A percentile compares a stretch with the other conserved stretches of the same genome.
Conservation (phyloP, 2,329 filamentous ascomycete genomes). For the Calonectria montana region DNA sequence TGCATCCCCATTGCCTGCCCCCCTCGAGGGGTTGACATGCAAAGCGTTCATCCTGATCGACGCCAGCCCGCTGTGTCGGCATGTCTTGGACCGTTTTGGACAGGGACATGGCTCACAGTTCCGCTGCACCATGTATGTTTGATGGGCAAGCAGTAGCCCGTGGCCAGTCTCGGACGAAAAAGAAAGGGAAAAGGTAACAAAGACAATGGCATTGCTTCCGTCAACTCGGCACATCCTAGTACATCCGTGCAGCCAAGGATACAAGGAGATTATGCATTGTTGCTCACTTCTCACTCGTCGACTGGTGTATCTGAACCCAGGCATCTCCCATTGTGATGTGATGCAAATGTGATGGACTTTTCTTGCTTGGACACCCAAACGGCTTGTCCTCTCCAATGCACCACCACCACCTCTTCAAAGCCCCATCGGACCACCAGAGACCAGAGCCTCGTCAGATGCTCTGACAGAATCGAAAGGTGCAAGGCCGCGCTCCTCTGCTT, state of each 20-base stretch:
- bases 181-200: conserved; percentile 17
- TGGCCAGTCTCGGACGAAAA: background rate
- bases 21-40: conserved; percentile 17
- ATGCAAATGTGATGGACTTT: conserved; percentile 33
- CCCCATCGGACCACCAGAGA: conserved; percentile 37
- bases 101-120: conserved; percentile 18
- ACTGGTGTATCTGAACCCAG: conserved; percentile 19
- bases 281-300: background rate
- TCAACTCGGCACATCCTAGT: background rate
- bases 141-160: conserved; percentile 2
- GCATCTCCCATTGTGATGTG: conserved; percentile 31
- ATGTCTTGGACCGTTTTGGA: conserved; percentile 21
- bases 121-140: conserved; percentile 20
- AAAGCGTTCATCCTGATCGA: conserved; percentile 24
- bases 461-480: conserved; percentile 41
- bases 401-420: conserved; percentile 14
- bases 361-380: conserved; percentile 9
- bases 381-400: conserved; percentile 15
- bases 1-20: background rate
- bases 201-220: conserved; percentile 1
- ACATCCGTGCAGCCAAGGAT: background rate
- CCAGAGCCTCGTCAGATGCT: conserved; percentile 41
- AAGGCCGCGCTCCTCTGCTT: conserved; percentile 29
- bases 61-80: conserved; percentile 20
- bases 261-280: background rate